These are phyloP conservation scores for Tinospora cordifolia DNA, from an alignment of 164 flowering plant species.

Conservation along the genomic window DNA sequence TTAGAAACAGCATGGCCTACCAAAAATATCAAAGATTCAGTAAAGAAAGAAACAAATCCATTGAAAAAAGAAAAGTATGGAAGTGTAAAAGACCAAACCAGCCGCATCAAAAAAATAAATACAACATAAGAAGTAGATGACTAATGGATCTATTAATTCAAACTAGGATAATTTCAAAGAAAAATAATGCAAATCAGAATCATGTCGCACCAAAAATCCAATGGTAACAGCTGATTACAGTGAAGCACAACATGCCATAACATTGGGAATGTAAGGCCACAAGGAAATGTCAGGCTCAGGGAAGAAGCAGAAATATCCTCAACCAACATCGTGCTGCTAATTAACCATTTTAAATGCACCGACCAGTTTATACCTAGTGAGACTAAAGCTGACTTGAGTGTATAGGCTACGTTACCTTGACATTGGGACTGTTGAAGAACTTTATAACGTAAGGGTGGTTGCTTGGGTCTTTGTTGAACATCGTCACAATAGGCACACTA, in stretches of 20 bases:
- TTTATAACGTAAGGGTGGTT: constrained; percentile 67
- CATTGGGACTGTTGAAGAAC: constrained; percentile 54
- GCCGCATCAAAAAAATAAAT: neutral
- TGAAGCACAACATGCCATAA: neutral
- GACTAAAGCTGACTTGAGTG: no score
- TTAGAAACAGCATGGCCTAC: constrained; percentile 72
- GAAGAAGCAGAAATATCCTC: no score
- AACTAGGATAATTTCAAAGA: no score
- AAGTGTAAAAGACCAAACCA: neutral
- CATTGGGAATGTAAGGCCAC: neutral
- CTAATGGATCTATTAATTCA: no score
- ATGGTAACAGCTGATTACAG: no score
- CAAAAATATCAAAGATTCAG: constrained; percentile 1
- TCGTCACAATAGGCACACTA: constrained; percentile 55
- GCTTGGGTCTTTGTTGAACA: constrained; percentile 57
- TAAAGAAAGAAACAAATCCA: neutral
- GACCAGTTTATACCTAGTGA: no score
- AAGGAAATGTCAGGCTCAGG: no score
- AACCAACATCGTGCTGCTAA: no score
- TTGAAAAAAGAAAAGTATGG: neutral
- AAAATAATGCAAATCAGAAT: no score
- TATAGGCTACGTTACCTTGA: constrained; percentile 41
- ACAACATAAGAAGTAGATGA: no score
- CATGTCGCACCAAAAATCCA: no score
- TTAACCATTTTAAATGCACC: no score